These are phyloP conservation scores for Fusarium robinianum DNA, from an alignment of 2,329 filamentous ascomycete genomes.

Conservation along the genomic window DNA sequence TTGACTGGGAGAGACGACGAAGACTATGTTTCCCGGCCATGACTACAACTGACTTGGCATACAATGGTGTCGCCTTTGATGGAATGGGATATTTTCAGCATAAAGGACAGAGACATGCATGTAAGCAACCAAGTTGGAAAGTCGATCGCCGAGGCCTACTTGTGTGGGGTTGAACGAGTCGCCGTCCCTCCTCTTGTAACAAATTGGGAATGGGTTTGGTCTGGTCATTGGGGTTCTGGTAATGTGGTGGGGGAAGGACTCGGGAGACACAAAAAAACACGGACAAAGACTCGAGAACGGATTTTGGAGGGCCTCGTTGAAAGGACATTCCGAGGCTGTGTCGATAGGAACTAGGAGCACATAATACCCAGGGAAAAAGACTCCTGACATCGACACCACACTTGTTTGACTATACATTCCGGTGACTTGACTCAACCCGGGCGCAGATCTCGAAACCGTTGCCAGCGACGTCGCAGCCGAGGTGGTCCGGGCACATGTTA, in stretches of 20 bases:
- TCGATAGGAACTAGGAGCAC: constrained; percentile 11
- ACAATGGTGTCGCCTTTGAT: constrained; percentile 22
- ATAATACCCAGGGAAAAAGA: no score
- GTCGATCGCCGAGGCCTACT: no score
- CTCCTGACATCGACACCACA: no score
- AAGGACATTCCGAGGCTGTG: constrained; percentile 17
- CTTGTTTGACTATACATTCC: no score
- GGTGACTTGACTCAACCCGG: no score
- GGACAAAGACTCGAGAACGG: constrained; percentile 18
- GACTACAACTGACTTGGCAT: constrained; percentile 24
- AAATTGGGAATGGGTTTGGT: constrained; percentile 23
- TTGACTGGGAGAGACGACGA: constrained; percentile 23
- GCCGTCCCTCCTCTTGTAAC: constrained; percentile 29
- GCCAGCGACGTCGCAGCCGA: no score
- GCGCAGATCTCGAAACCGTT: no score
- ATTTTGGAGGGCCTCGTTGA: constrained; percentile 14
- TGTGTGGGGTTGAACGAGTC: no score
- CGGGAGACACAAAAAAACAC: constrained; percentile 10
- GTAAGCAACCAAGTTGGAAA: constrained; percentile 19
- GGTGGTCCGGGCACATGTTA: no score
- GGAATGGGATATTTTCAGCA: constrained; percentile 34
- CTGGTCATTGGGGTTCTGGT: no score
- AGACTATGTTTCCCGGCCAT: constrained; percentile 26
- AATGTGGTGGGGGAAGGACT: constrained; percentile 20
- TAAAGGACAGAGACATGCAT: constrained; percentile 19